Base-by-base conservation (phyloP, 805 yeast genomes). In the Starmerella potacharoeniae region DNA sequence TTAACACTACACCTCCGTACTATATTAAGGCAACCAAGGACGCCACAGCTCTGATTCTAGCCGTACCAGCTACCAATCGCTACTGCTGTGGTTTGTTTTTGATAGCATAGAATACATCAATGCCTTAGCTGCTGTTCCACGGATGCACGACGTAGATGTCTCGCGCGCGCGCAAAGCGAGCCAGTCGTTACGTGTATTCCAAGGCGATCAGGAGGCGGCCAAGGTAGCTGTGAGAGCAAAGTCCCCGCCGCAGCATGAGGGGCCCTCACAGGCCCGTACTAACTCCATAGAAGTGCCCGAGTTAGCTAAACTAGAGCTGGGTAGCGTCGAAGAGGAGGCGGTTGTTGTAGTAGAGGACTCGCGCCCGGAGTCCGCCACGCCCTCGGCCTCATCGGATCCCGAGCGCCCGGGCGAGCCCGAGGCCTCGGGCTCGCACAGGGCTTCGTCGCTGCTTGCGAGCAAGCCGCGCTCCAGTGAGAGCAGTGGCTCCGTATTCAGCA, bases 81-180 rank as follows among this genome's bases (percentile, higher is more conserved):
- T 37, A 8, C 11, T 14, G 30, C 10, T 30, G 51, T 36, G 34
- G 43, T n/a, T 39, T 17, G 47, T 29, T 40, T 14, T 35, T 37
- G 41, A 41, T 46, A 37, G 16, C 48, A 35, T 45, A 39, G 43
- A 50, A n/a, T 13, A 46, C 39, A 39, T 53, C 58, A 57, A 57
- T 57, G 60, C 52, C 43, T 49, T 54, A 57, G 13, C 37, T 36
- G 54, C 42, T 11, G 42, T n/a, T n/a, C 14, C 13, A 37, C 49
- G 47, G n/a, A 58, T 55, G 58, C 52, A 51, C 40, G 60, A 55
- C 47, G 49, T 36, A 48, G 62, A 58, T 28, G 57, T 54, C 48
- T 62, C 54, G 17, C 64, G 55, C 42, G 55, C 64, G 5, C 65
- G 75, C 49, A 71, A 71, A 58, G 75, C 75, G 17, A 69, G 74